A percentile compares a stretch with the other conserved stretches of the same genome.
phyloP scores from a whole-genome alignment of 2,329 filamentous ascomycete genomes.

The Trichoderma hamatum region DNA sequence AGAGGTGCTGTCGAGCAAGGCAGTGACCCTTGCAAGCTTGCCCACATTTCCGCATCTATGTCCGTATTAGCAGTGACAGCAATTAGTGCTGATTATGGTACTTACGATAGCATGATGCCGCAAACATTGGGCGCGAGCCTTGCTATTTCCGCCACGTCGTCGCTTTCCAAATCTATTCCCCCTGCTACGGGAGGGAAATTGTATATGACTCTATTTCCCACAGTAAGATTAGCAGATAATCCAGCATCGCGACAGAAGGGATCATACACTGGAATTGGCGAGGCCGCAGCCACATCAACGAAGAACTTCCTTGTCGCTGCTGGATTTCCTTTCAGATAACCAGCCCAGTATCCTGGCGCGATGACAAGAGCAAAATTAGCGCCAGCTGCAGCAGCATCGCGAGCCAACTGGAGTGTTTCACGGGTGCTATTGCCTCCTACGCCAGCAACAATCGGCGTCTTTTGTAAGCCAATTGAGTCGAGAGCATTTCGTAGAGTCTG shows the following conservation, averaged over 20 bases:
- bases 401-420: constrained; percentile 14
- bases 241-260: rapidly evolving
- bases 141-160: constrained; percentile 1
- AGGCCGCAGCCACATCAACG: not conserved
- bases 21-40: not conserved
- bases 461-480: not conserved
- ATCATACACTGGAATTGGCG: constrained; percentile 1
- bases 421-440: constrained; percentile 14
- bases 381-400: not conserved
- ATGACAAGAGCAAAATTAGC: constrained; percentile 8
- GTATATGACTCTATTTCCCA: not conserved
- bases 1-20: not conserved
- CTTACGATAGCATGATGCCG: constrained; percentile 5
- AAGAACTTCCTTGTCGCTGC: not conserved
- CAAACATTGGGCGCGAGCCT: not conserved
- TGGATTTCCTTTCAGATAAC: constrained; percentile 3
- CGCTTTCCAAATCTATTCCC: not conserved
- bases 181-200: constrained; percentile 10
- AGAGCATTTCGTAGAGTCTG: not conserved
- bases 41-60: not conserved
- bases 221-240: not conserved
- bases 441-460: not conserved
- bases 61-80: not conserved
- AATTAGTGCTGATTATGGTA: not conserved
- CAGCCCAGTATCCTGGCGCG: not conserved